A percentile compares a stretch with the other conserved stretches of the same genome.
These are phyloP conservation scores for Fusarium solani-melongenae DNA, from an alignment of 2,329 filamentous ascomycete genomes.

Conservation along the genomic window DNA sequence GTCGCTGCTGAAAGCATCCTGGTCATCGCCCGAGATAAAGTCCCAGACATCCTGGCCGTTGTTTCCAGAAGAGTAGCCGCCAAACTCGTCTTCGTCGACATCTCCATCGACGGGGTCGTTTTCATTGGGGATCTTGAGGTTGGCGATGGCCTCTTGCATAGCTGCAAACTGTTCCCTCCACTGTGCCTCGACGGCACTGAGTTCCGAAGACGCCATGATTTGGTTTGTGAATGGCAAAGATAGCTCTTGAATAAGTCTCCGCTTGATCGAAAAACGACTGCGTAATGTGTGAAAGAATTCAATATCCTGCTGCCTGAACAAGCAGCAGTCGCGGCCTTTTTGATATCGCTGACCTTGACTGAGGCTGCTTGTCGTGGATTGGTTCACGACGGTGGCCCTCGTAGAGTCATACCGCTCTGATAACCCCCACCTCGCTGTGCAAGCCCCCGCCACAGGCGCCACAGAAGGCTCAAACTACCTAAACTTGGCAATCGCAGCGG, in stretches of 20 bases:
- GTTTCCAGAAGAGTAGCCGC: conserved; percentile 65
- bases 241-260: not conserved
- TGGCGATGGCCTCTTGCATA: conserved; percentile 87
- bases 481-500: conserved; percentile 27
- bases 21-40: conserved; percentile 81
- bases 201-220: conserved; percentile 50
- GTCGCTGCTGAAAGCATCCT: conserved; percentile 74
- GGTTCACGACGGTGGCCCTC: conserved; percentile 23
- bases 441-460: conserved; percentile 32
- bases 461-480: conserved; percentile 21
- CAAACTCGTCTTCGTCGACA: conserved; percentile 73
- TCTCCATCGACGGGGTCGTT: conserved; percentile 55
- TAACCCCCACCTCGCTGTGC: conserved; percentile 21
- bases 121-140: conserved; percentile 66
- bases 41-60: conserved; percentile 91
- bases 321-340: conserved; percentile 19
- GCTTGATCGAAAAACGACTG: not conserved
- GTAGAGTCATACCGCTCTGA: conserved; percentile 38
- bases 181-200: conserved; percentile 63
- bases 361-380: conserved; percentile 27
- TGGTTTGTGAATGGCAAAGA: not conserved
- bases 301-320: conserved; percentile 27
- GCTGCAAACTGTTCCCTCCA: conserved; percentile 88
- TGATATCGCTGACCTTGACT: conserved; percentile 20
- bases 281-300: not conserved